Evolutionary conservation across 352 stramenopile species (phyloP), one percentile per base, ranked within the genome.

Genomic region (Pythium apleroticum): DNA sequence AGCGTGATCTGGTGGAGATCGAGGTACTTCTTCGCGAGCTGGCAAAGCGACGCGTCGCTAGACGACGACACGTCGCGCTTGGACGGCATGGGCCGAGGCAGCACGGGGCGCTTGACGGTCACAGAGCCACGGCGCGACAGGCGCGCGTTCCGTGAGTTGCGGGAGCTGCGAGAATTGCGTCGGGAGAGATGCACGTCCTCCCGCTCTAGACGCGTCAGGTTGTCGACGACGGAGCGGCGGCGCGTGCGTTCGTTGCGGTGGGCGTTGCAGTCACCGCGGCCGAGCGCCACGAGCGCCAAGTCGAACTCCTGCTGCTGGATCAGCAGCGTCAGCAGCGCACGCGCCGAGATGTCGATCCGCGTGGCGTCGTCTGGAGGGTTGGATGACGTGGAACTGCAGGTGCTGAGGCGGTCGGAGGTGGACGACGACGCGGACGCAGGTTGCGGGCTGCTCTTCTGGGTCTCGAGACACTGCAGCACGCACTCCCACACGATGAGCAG

Each of bases 1-100:
- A 91, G 58, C 39, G 83, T 88, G 28, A 67, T 67, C 61, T 89
- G 76, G 57, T 91, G 83, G 45, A 91, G 72, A 55, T 84, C 73
- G 48, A 91, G 59, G 37, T 81, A 89, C 17, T 75, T 72, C 30
- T 80, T 81, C 11, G 72, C 72, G 20, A 84, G 66, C 57, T 80
- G 57, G 57, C 83, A 91, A 1, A 89, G 69, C 22, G 75, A 60
- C 3, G 63, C 22, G 37, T 73, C 49, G 25, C 59, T 62, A 7
- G 52, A 65, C 24, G 53, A 60, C 17, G 74, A 45, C 33, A 69
- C 57, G 22, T 66, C 45, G 48, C 74, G 39, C 60, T 63, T 74
- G 46, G 66, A 55, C 10, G 67, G 46, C 35, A 59, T 72, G 6
- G 60, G 61, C 7, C 54, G 46, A 3, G 67, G 48, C 24, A 65